Evolutionary conservation across 164 flowering plant genomes (phyloP), one percentile per base, ranked within the genome.

Genomic region (Stephania cephalantha): DNA sequence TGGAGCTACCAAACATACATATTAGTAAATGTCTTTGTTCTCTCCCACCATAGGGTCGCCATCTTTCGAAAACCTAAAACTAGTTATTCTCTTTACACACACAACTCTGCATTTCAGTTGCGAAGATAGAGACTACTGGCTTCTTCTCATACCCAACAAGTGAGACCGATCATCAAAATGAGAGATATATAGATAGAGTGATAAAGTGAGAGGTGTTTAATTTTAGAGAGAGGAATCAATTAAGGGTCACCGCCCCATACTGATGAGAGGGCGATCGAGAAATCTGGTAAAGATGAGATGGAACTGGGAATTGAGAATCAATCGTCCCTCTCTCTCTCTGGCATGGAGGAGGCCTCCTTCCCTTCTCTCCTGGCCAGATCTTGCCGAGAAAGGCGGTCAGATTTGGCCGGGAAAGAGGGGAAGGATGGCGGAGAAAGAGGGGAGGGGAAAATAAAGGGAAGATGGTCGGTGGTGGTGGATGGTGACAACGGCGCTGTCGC

Each of bases 241-340:
- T 18, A 18, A 55, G 69, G n/a, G 88, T 86, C 86, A 25, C 80
- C 76, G 64, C 83, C 86, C 65, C 30, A 69, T 86, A 79, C 83
- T 88, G 42, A 35, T 35, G 25, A 25, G 25, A 25, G 25, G 25
- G 25, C 25, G 25, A 25, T 25, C 25, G 25, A 25, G 25, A 25
- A 25, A 25, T 25, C 25, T 25, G 25, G 25, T 0, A 25, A 25
- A 0, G 25, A 25, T 25, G 25, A 25, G 25, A 25, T 25, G 25
- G 25, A 25, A 25, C 25, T 25, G 25, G 25, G 25, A 25, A 25
- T 25, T 25, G 25, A 25, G 25, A 25, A 25, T 25, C 25, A 25
- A 25, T 25, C 25, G 25, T 25, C 25, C 25, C 25, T 25, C 25
- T 25, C 25, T 25, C 25, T 25, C 25, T 25, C 25, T 25, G 25